A percentile compares a stretch with the other conserved stretches of the same genome.
These are phyloP conservation scores for Cryptosporidium bovis DNA, from an alignment of 169 alveolate species.

Conservation along the genomic window DNA sequence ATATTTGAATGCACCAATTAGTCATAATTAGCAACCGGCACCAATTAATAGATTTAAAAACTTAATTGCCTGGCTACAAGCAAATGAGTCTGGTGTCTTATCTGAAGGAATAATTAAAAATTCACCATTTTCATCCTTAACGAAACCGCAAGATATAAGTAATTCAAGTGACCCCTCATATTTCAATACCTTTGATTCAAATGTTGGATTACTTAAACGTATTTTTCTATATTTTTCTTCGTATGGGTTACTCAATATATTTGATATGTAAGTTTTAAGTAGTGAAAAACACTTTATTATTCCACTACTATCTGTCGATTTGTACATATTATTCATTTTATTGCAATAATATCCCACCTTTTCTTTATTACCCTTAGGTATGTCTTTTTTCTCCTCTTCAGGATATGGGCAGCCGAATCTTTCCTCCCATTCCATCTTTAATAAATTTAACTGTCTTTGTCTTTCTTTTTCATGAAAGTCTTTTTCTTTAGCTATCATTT, in stretches of 20 bases:
- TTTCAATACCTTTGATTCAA: constrained; percentile 78
- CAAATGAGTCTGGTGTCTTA: constrained; percentile 80
- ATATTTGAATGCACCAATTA: too few species aligned
- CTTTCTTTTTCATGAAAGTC: constrained; percentile 79
- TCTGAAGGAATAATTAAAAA: constrained; percentile 71
- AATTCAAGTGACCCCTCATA: constrained; percentile 79
- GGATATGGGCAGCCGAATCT: constrained; percentile 78
- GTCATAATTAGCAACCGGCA: background rate
- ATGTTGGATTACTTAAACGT: constrained; percentile 79
- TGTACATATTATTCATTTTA: constrained; percentile 75
- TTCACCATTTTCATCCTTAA: constrained; percentile 77
- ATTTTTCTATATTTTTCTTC: constrained; percentile 78
- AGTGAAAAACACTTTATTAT: constrained; percentile 75
- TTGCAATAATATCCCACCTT: constrained; percentile 80
- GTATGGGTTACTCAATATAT: constrained; percentile 78
- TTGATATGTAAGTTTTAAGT: constrained; percentile 75
- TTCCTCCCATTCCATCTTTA: constrained; percentile 78
- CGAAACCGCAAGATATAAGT: constrained; percentile 80
- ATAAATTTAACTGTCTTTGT: constrained; percentile 77
- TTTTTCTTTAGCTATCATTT: constrained; percentile 76
- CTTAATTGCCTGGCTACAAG: constrained; percentile 78
- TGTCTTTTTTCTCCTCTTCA: constrained; percentile 21
- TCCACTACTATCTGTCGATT: constrained; percentile 67
- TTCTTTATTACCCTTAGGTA: constrained; percentile 60
- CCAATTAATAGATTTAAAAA: constrained; percentile 51